A percentile compares a stretch with the other conserved stretches of the same genome.
These are phyloP conservation scores for Hypomontagnella submonticulosa DNA, from an alignment of 495 filamentous ascomycete genomes.

Conservation along the genomic window DNA sequence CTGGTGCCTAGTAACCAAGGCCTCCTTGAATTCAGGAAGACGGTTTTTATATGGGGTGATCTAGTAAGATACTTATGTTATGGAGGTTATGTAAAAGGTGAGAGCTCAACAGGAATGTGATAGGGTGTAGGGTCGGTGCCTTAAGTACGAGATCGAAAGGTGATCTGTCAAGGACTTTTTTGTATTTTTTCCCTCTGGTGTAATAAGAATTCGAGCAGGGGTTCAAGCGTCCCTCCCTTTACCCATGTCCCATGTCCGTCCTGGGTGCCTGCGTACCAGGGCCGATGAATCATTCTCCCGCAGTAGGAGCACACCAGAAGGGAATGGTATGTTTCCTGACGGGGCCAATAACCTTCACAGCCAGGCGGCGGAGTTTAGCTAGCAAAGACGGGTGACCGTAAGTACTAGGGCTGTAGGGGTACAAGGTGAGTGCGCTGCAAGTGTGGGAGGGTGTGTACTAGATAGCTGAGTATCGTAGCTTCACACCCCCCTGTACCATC, in stretches of 20 bases:
- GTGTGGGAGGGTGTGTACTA: slow-evolving; percentile 30
- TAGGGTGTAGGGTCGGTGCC: slow-evolving; percentile 35
- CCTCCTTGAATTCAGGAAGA: slow-evolving; percentile 21
- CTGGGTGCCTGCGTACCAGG: slow-evolving; percentile 42
- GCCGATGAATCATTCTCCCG: slow-evolving; percentile 43
- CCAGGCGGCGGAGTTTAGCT: slow-evolving; percentile 47
- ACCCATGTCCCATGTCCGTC: slow-evolving; percentile 31
- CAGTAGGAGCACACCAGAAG: slow-evolving; percentile 39
- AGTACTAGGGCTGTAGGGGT: too few relatives aligned
- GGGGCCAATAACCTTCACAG: slow-evolving; percentile 40
- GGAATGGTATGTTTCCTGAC: slow-evolving; percentile 47
- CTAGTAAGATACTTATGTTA: neutral
- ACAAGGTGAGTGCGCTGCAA: slow-evolving; percentile 26
- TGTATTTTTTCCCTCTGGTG: slow-evolving; percentile 37
- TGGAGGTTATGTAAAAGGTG: slow-evolving; percentile 25
- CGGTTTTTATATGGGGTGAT: slow-evolving; percentile 9
- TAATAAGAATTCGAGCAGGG: slow-evolving; percentile 39
- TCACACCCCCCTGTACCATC: slow-evolving; percentile 29
- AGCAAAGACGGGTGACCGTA: slow-evolving; percentile 41
- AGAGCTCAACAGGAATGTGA: slow-evolving; percentile 18
- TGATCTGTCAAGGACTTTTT: slow-evolving; percentile 41
- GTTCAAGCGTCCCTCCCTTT: slow-evolving; percentile 22
- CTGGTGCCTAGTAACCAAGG: slow-evolving; percentile 24
- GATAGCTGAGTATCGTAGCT: slow-evolving; percentile 11
- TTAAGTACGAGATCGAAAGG: slow-evolving; percentile 44